A percentile compares a stretch with the other conserved stretches of the same genome.
These are phyloP conservation scores for Talaromyces marneffei DNA, from an alignment of 2,329 filamentous ascomycete genomes.

Conservation along the genomic window DNA sequence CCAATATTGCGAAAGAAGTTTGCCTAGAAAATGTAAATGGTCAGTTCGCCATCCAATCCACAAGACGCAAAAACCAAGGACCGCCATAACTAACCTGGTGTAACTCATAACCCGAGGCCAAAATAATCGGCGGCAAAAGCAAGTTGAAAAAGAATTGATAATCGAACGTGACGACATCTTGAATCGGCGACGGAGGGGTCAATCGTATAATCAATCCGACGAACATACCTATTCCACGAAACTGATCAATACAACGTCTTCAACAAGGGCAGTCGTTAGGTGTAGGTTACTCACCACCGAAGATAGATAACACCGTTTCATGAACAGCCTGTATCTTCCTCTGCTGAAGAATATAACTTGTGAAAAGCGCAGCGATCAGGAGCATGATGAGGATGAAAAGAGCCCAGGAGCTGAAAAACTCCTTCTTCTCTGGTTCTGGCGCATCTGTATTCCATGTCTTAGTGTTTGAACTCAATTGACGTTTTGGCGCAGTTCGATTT, in stretches of 20 bases:
- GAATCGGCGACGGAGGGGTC: constrained; percentile 73
- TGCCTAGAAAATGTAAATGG: constrained; percentile 43
- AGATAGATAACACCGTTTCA: constrained; percentile 97
- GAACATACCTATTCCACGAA: constrained; percentile 68
- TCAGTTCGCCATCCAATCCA: background rate
- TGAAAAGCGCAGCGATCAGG: constrained; percentile 90
- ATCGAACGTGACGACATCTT: constrained; percentile 90
- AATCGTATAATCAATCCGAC: constrained; percentile 84
- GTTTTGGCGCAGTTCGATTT: background rate
- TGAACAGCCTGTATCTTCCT: constrained; percentile 96
- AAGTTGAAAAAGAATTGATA: constrained; percentile 99
- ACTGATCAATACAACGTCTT: background rate
- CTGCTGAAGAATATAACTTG: constrained; percentile 92
- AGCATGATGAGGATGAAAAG: constrained; percentile 95
- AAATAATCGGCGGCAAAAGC: constrained; percentile 93
- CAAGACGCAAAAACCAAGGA: too few species aligned
- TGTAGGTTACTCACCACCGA: constrained; percentile 63
- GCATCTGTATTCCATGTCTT: constrained; percentile 41
- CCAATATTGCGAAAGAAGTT: constrained; percentile 99
- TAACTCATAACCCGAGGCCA: constrained; percentile 93
- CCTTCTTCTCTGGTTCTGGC: constrained; percentile 80
- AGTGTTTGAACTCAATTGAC: background rate
- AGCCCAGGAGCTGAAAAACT: constrained; percentile 93
- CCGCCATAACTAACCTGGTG: constrained; percentile 58
- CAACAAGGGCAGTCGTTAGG: too few species aligned